A percentile compares a stretch with the other conserved stretches of the same genome.
phyloP scores from a whole-genome alignment of 1,284 basidiomycete species.

The Nidula niveotomentosa region DNA sequence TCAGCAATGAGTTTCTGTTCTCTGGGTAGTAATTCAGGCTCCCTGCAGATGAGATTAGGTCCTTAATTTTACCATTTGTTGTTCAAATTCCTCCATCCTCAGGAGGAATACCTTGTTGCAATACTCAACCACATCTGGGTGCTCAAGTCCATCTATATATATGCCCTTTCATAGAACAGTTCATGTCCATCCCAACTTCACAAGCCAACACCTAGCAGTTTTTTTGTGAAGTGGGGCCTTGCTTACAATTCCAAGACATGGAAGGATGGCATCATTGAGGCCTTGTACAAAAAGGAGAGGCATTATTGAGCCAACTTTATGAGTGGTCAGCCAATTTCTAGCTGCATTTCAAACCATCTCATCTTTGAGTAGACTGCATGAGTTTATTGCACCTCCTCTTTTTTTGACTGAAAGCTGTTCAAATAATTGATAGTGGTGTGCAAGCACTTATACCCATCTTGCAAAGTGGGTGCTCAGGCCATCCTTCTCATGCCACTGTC shows the following conservation, averaged over 20 bases:
- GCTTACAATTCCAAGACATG: neutral
- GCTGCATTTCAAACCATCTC: neutral
- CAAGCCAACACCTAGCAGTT: neutral
- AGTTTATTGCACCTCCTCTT: neutral
- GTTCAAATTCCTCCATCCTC: neutral
- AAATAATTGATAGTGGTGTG: neutral
- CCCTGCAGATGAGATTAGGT: constrained; percentile 10
- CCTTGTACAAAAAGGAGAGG: neutral
- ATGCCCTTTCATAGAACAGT: neutral
- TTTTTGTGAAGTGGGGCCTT: neutral
- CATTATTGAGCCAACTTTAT: neutral
- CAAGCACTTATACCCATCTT: neutral
- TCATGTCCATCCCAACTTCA: neutral
- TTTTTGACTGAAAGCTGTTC: neutral
- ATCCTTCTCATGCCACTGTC: neutral
- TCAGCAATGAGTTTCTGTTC: constrained; percentile 24
- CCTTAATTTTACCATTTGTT: constrained; percentile 18
- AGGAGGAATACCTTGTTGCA: neutral
- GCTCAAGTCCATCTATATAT: neutral
- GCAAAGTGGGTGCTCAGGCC: neutral
- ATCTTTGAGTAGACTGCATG: neutral
- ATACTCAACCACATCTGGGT: neutral
- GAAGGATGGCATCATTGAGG: neutral
- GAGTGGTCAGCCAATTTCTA: neutral
- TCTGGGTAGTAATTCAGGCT: constrained; percentile 22